A percentile compares a stretch with the other conserved stretches of the same genome.
phyloP scores from a whole-genome alignment of 495 filamentous ascomycete genomes.

The Penicillium cinerascens region DNA sequence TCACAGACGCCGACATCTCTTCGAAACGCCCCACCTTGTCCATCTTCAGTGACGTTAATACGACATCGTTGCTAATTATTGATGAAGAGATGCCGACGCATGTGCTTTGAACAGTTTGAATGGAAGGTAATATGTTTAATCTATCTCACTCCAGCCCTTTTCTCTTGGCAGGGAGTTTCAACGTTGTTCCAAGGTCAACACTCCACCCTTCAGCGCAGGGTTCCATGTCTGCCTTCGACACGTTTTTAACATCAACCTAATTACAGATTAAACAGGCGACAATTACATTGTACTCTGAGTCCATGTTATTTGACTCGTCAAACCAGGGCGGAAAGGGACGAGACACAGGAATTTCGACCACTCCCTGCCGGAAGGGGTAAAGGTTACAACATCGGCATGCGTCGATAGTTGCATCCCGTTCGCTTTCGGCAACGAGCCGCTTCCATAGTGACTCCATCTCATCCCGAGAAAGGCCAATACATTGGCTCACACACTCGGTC shows the following conservation, averaged over 20 bases:
- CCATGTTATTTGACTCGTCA: neutral
- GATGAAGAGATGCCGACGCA: too few relatives aligned
- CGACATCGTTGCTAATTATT: too few relatives aligned
- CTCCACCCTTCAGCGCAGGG: neutral
- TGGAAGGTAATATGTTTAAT: too few relatives aligned
- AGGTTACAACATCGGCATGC: constrained; percentile 19
- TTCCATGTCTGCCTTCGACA: neutral
- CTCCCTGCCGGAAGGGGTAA: constrained; percentile 19
- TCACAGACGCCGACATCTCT: too few relatives aligned
- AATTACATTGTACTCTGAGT: neutral
- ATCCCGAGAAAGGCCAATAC: neutral
- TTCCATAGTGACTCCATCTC: neutral
- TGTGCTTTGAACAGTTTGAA: too few relatives aligned
- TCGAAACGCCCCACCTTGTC: too few relatives aligned
- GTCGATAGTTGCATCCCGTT: constrained; percentile 15
- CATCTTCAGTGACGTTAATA: too few relatives aligned
- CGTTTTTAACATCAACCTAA: neutral
- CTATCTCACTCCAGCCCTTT: too few relatives aligned
- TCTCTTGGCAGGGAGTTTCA: neutral
- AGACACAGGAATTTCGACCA: neutral
- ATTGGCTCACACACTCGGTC: constrained; percentile 11
- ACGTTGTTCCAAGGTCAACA: neutral
- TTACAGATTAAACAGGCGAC: neutral
- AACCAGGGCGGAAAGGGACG: neutral
- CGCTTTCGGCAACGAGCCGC: constrained; percentile 15